Evolutionary conservation across 495 filamentous ascomycete species (phyloP), one percentile per base, ranked within the genome.

Genomic region (Penicillium argentinense): DNA sequence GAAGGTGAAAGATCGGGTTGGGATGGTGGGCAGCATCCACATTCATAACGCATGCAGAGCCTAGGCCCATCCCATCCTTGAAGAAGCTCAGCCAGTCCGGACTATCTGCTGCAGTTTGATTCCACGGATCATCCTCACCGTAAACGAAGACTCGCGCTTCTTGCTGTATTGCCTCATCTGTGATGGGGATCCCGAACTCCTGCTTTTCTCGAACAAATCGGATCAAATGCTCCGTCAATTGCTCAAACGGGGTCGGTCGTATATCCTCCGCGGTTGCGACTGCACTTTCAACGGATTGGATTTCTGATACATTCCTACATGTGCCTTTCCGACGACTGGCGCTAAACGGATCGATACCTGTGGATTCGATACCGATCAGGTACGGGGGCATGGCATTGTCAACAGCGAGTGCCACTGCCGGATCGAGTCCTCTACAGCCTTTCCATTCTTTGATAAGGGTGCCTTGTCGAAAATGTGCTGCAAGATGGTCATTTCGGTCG

Each of bases 351-450:
- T 55, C 41, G 9, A 49, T 49, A 2, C 44, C 39, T 3, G 22
- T 37, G 1, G 51, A 41, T 24, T 62, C 54, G 9, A 34, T 37
- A 11, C 48, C 59, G 22, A 67, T 66, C 9, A 66, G 33, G 53
- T 59, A 82, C 21, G 77, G 78, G n/a, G 81, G 82, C 49, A 84
- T 83, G 33, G 79, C 77, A 56, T 83, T 83, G 61, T 83, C 79
- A 43, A 86, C 76, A 58, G 81, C 70, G 47, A 79, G 71, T 24
- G 80, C 69, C 23, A 85, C 75, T n/a, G 75, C 69, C 4, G 68
- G 68, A 39, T 85, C 81, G 43, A 86, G 81, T 62, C 82, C 83
- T 74, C 82, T 82, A 61, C 79, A 78, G 52, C 83, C 82, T 67
- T 75, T 78, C 83, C 83, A 87, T 48, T 84, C 76, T 18, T 72